phyloP scores from a whole-genome alignment of 495 filamentous ascomycete species.

The Saxophila tyrrhenica region DNA sequence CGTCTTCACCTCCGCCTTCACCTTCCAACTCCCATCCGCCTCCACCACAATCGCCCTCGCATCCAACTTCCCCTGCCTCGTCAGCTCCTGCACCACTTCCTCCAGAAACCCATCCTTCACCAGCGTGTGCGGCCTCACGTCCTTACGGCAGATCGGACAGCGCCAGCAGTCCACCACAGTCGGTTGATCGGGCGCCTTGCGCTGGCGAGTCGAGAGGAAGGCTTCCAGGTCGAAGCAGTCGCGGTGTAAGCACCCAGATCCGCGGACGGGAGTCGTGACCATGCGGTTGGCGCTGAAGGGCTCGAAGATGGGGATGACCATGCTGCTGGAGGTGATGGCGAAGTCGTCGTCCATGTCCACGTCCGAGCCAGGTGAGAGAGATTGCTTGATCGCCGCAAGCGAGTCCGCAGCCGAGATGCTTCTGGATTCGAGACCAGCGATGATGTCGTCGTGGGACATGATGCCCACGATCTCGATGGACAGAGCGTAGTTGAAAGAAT shows the following conservation, averaged over 20 bases:
- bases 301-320: constrained; percentile 66
- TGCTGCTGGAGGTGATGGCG: constrained; percentile 45
- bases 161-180: constrained; percentile 63
- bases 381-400: constrained; percentile 39
- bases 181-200: constrained; percentile 36
- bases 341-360: constrained; percentile 53
- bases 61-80: constrained; percentile 17
- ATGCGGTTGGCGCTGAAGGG: constrained; percentile 55
- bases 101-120: constrained; percentile 59
- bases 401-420: constrained; percentile 30
- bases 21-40: constrained; percentile 29
- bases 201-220: constrained; percentile 56
- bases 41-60: constrained; percentile 30
- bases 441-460: constrained; percentile 43
- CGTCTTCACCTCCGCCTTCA: constrained; percentile 19
- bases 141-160: constrained; percentile 66
- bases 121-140: constrained; percentile 61
- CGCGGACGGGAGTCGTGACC: constrained; percentile 60
- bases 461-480: constrained; percentile 36
- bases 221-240: constrained; percentile 86
- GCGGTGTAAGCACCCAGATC: constrained; percentile 49
- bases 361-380: constrained; percentile 28
- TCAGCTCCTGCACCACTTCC: constrained; percentile 37
- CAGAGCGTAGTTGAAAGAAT: constrained; percentile 36
- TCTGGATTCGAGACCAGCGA: constrained; percentile 28